Base-by-base conservation (phyloP, 2,329 filamentous ascomycete species). In the Cladosporium sp. region DNA sequence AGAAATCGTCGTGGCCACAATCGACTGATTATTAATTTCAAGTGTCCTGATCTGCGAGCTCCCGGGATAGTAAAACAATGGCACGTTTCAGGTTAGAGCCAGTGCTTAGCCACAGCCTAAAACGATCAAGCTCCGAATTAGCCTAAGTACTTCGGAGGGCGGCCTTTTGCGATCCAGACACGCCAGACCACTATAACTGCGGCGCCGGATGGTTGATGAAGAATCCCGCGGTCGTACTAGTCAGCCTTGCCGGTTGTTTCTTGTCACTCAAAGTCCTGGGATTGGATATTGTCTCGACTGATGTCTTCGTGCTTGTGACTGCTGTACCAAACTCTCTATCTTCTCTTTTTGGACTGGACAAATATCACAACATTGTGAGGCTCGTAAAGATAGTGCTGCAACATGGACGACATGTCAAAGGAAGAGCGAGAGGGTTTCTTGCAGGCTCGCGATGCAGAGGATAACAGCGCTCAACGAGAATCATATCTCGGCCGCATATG, bases 91-190 rank as follows among this genome's bases (percentile, higher is more conserved):
- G 29, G 36, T 40, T 40, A 48, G 45, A 32, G 20, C 15, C 32
- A 33, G 32, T 15, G n/a, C 36, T 20, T 20, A 48, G 18, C 12
- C 35, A 32, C 45, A 48, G 36, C 13, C 45, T 18, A 39, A 25
- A 40, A 40, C 7, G 27, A 48, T 35, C 45, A 19, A 30, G 27
- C 35, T 38, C 45, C 43, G 35, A 38, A 47, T 47, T 48, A 48
- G 45, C 45, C 45, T 48, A 40, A 48, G 36, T 38, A 25, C 12
- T n/a, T n/a, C 32, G 11, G 32, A 11, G n/a, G 15, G 15, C 32
- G 32, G 15, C 19, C 45, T 32, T 40, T 33, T 35, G 27, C 22
- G 1, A 16, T 35, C 27, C 29, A 18, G 22, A 25, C 30, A 33
- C 13, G 33, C 35, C 15, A 32, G 25, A 40, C 8, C 15, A 48